A percentile compares a stretch with the other conserved stretches of the same genome.
Conservation (phyloP, 192 early-diverging fungal species). For the Backusella mclennaniae region DNA sequence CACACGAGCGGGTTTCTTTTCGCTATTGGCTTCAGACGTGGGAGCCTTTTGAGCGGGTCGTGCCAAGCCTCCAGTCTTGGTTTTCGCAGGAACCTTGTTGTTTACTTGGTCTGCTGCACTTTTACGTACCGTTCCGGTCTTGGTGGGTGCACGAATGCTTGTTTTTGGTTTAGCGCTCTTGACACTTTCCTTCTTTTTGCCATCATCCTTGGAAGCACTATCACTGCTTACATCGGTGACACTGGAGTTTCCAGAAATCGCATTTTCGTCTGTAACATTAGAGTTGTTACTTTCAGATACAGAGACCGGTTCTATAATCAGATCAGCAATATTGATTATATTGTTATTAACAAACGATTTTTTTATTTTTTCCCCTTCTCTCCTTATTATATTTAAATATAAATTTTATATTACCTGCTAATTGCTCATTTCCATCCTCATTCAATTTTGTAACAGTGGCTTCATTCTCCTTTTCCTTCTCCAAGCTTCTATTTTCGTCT, state of each 20-base stretch:
- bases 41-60: neutral
- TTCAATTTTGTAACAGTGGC: neutral
- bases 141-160: neutral
- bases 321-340: neutral
- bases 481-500: neutral
- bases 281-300: neutral
- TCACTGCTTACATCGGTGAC: neutral
- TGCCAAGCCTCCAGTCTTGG: neutral
- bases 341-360: neutral
- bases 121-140: constrained; percentile 2
- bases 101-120: neutral
- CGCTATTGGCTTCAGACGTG: neutral
- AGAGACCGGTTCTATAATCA: neutral
- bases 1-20: constrained; percentile 11
- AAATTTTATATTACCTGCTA: neutral
- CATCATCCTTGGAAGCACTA: neutral
- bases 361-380: neutral
- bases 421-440: neutral
- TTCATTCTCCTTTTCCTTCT: neutral
- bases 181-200: neutral
- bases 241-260: neutral
- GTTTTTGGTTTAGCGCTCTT: constrained; percentile 6
- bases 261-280: neutral
- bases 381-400: neutral
- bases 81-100: constrained; percentile 1